These are phyloP conservation scores for Penicillium cosmopolitanum DNA, from an alignment of 495 filamentous ascomycete genomes.

Conservation along the genomic window DNA sequence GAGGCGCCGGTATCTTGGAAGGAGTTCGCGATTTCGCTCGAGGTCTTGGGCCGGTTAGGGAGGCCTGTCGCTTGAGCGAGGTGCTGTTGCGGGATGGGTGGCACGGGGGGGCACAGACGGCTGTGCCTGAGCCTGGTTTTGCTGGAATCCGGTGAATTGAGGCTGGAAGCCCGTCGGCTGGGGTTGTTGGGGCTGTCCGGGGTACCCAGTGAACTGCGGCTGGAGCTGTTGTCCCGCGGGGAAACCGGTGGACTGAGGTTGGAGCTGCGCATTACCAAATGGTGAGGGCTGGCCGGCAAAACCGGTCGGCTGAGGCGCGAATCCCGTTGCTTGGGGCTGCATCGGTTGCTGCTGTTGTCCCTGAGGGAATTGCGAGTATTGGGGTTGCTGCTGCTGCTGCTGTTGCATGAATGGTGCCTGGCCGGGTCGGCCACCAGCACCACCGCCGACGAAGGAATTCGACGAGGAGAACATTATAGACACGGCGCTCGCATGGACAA, in stretches of 20 bases:
- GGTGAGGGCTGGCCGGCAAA: conserved; percentile 47
- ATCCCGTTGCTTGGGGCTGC: conserved; percentile 59
- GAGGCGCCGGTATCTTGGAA: conserved; percentile 57
- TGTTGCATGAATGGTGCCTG: conserved; percentile 54
- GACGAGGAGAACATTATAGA: conserved; percentile 83
- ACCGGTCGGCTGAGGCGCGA: conserved; percentile 56
- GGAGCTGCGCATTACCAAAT: conserved; percentile 42
- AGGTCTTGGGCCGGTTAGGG: conserved; percentile 63
- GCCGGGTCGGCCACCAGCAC: conserved; percentile 73
- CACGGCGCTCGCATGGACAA: conserved; percentile 34
- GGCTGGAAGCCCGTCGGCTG: conserved; percentile 20
- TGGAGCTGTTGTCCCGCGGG: conserved; percentile 66
- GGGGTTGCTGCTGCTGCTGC: conserved; percentile 48
- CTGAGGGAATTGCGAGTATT: conserved; percentile 49
- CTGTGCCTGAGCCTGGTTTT: conserved; percentile 37
- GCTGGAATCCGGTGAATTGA: conserved; percentile 48
- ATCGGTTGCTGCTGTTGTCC: conserved; percentile 50
- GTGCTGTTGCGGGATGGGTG: conserved; percentile 46
- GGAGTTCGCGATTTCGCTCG: conserved; percentile 82
- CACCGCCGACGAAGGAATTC: conserved; percentile 79
- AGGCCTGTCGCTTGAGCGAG: conserved; percentile 45
- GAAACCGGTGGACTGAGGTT: conserved; percentile 62
- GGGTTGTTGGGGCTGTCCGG: conserved; percentile 49
- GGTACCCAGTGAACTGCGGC: conserved; percentile 60
- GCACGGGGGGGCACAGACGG: not conserved